These are phyloP conservation scores for Papilionanthe hybrid DNA, from an alignment of 116 monocot genomes.

Conservation along the genomic window DNA sequence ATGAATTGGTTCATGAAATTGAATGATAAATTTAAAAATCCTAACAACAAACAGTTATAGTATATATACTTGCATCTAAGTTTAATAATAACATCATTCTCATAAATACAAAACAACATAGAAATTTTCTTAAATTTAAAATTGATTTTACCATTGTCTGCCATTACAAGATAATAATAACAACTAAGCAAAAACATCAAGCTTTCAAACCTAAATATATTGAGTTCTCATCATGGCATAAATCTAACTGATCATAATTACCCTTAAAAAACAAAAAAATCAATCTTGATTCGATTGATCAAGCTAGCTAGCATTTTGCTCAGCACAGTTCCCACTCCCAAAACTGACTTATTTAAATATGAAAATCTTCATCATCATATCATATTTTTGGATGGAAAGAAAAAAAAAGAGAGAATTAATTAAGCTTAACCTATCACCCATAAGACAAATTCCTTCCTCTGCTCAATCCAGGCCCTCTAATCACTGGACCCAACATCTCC, in stretches of 20 bases:
- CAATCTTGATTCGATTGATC: background rate
- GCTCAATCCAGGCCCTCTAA: constrained; percentile 24
- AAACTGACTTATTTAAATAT: background rate
- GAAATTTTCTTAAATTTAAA: no score
- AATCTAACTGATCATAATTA: background rate
- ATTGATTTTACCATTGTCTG: no score
- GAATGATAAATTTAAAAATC: no score
- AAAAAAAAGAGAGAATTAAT: background rate
- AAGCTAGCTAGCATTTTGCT: background rate
- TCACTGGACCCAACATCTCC: constrained; percentile 27
- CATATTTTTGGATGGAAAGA: background rate
- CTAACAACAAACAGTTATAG: no score
- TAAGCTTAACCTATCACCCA: constrained; percentile 32
- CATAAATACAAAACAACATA: no score
- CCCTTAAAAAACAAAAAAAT: background rate
- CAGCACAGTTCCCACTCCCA: background rate
- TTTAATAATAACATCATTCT: no score
- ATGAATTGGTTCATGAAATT: no score
- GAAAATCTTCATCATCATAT: background rate
- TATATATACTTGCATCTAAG: no score
- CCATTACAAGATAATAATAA: no score
- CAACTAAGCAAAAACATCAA: no score
- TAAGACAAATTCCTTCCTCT: constrained; percentile 55
- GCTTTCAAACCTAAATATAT: no score
- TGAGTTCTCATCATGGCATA: no score